Conservation (phyloP, 75 land plant genomes). For the Sequoia sempervirens region DNA sequence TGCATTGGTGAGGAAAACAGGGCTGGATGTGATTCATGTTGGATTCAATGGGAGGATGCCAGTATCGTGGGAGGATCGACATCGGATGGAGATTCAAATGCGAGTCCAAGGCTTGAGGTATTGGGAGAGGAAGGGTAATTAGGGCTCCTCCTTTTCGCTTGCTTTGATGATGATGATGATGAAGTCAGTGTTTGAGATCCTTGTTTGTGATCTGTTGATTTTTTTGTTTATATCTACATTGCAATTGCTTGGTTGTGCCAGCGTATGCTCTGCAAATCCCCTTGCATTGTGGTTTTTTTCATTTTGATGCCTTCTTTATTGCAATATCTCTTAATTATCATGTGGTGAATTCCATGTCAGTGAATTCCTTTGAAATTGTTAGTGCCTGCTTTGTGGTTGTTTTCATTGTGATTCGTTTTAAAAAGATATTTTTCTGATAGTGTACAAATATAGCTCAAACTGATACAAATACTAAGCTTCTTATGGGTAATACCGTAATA, state of each 20-base stretch:
- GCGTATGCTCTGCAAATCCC: not conserved
- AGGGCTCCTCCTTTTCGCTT: conserved; percentile 8
- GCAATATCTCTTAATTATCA: not conserved
- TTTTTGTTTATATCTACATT: not conserved
- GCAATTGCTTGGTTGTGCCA: not conserved
- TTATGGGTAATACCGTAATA: too few species aligned
- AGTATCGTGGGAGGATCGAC: conserved; percentile 47
- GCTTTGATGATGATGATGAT: conserved; percentile 5
- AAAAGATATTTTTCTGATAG: conserved; percentile 3
- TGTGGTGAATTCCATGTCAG: not conserved
- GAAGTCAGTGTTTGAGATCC: not conserved
- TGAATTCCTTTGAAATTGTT: not conserved
- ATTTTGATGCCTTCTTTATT: not conserved
- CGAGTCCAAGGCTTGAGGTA: conserved; percentile 81
- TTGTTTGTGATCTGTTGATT: not conserved
- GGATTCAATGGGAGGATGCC: conserved; percentile 57
- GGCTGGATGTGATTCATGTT: conserved; percentile 50
- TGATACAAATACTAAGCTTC: too few species aligned
- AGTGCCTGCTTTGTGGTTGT: not conserved
- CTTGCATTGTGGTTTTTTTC: not conserved
- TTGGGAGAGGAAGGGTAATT: conserved; percentile 15
- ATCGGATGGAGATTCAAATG: conserved; percentile 61
- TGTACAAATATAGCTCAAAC: not conserved
- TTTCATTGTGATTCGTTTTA: not conserved
- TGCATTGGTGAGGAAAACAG: conserved; percentile 40